phyloP scores from a whole-genome alignment of 2,329 filamentous ascomycete genomes.

The Annulohypoxylon truncatum region DNA sequence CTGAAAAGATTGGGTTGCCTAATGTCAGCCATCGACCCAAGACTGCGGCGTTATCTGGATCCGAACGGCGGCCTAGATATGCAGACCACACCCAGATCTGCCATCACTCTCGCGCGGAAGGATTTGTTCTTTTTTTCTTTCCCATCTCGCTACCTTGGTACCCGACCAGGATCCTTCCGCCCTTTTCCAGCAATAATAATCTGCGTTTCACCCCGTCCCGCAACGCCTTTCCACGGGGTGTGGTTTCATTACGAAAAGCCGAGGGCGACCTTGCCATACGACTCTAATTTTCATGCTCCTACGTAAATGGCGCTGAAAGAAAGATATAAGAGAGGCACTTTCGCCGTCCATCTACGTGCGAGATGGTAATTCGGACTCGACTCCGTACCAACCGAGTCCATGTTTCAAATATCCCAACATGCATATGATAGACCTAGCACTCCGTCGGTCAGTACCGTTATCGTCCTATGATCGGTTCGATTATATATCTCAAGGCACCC shows the following conservation, averaged over 20 bases:
- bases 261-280: slow-evolving; percentile 2
- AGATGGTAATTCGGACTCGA: neutral
- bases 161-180: slow-evolving; percentile 21
- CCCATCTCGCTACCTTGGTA: slow-evolving; percentile 29
- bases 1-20: slow-evolving; percentile 33
- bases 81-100: slow-evolving; percentile 38
- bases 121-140: slow-evolving; percentile 20
- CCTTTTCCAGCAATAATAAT: slow-evolving; percentile 15
- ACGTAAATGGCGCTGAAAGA: neutral
- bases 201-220: slow-evolving; percentile 33
- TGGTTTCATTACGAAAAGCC: slow-evolving; percentile 34
- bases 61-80: slow-evolving; percentile 37
- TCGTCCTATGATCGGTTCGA: slow-evolving; percentile 29
- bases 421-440: slow-evolving; percentile 13
- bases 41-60: slow-evolving; percentile 47
- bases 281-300: slow-evolving; percentile 2
- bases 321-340: slow-evolving; percentile 14
- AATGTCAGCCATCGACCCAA: slow-evolving; percentile 48
- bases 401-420: slow-evolving; percentile 9
- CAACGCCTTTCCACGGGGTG: slow-evolving; percentile 27
- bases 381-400: slow-evolving; percentile 21
- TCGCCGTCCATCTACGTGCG: slow-evolving; percentile 8
- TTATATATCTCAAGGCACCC: slow-evolving; percentile 34
- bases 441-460: slow-evolving; percentile 22
- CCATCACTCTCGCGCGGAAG: slow-evolving; percentile 15